phyloP scores from a whole-genome alignment of 345 rosid species.

The Theobroma cacao region DNA sequence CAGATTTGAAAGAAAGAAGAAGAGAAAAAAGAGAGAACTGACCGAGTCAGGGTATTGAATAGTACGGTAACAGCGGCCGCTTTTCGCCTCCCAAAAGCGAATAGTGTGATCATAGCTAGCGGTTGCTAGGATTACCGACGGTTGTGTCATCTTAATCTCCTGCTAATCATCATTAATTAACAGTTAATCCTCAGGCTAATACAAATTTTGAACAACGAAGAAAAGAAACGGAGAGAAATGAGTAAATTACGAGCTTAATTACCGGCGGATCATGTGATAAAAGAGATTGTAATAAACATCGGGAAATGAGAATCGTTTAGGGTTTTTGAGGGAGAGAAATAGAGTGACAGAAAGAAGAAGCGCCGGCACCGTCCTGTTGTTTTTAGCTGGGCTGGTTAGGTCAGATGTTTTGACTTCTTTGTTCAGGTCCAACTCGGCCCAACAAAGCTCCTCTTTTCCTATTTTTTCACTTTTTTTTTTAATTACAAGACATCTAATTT shows the following conservation, averaged over 20 bases:
- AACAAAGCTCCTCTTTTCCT: neutral
- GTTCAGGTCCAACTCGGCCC: neutral
- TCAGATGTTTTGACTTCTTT: neutral
- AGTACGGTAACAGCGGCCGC: constrained; percentile 90
- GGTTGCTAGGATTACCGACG: constrained; percentile 84
- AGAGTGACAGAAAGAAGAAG: neutral
- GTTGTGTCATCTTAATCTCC: constrained; percentile 61
- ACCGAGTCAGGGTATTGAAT: constrained; percentile 94
- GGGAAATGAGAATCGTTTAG: neutral
- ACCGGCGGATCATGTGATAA: constrained; percentile 12
- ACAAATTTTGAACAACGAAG: too few species aligned
- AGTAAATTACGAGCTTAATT: neutral
- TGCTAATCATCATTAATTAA: constrained; percentile 11
- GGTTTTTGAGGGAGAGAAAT: neutral
- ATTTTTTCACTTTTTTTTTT: neutral
- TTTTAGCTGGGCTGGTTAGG: too few species aligned
- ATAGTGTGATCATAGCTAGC: constrained; percentile 95
- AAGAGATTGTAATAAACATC: neutral
- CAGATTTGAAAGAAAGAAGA: neutral
- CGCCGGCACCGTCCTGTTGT: too few species aligned
- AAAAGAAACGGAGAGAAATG: neutral
- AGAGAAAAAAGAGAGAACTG: neutral
- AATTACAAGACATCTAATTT: too few species aligned
- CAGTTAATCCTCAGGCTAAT: neutral
- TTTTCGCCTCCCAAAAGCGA: constrained; percentile 93